phyloP scores from a whole-genome alignment of 208 protist genomes.

The Angomonas deanei region DNA sequence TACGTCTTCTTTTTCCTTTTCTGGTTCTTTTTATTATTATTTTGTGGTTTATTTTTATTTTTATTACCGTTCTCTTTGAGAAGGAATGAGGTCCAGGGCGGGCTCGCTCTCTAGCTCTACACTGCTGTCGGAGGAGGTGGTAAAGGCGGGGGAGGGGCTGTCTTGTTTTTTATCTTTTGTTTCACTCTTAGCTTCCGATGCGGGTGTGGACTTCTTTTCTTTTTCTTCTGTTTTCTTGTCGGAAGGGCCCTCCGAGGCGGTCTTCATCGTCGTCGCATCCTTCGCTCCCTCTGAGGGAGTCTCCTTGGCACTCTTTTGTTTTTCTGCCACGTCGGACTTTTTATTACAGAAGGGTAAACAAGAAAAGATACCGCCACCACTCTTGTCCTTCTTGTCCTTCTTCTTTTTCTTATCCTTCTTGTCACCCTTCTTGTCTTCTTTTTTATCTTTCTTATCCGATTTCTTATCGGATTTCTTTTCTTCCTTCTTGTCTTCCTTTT shows the following conservation, averaged over 20 bases:
- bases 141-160: background rate
- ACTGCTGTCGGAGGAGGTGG: background rate
- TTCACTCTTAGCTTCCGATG: background rate
- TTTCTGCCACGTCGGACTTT: no score
- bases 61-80: background rate
- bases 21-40: background rate
- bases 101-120: no score
- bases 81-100: background rate
- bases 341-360: background rate
- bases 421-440: background rate
- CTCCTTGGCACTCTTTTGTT: no score
- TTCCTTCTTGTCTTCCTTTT: background rate
- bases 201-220: background rate
- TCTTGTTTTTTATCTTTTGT: background rate
- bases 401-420: background rate
- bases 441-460: background rate
- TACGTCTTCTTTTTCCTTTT: background rate
- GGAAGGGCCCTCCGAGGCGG: background rate
- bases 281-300: background rate
- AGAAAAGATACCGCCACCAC: background rate
- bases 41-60: background rate
- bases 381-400: background rate
- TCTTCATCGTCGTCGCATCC: background rate
- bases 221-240: background rate
- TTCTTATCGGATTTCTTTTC: background rate